Evolutionary conservation across 768 basidiomycete genomes (phyloP).

Genomic region (Mycena galericulata): DNA sequence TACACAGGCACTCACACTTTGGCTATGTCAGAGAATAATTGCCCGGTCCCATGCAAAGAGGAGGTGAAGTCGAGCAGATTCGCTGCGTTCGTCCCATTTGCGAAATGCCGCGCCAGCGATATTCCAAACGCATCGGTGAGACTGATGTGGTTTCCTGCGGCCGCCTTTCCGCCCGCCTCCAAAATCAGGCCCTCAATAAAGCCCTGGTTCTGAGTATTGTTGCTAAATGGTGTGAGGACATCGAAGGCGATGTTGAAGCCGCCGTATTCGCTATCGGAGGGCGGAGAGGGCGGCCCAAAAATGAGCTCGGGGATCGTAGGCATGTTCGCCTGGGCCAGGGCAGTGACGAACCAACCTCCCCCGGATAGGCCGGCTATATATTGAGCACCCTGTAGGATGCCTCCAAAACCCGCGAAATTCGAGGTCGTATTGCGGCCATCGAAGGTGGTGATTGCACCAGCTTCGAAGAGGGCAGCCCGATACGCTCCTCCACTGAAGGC

Average conservation of each 20-base stretch:
- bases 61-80: conserved; percentile 44
- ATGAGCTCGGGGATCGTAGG: conserved; percentile 52
- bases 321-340: conserved; percentile 55
- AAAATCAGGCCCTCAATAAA: conserved; percentile 37
- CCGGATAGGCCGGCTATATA: conserved; percentile 66
- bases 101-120: conserved; percentile 33
- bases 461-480: conserved; percentile 65
- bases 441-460: conserved; percentile 57
- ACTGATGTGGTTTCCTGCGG: conserved; percentile 36
- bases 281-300: conserved; percentile 38
- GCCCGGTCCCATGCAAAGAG: conserved; percentile 47
- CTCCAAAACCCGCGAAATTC: conserved; percentile 55
- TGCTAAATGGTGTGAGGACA: conserved; percentile 38
- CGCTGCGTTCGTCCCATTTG: conserved; percentile 47
- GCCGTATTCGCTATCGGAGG: conserved; percentile 43
- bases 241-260: conserved; percentile 49
- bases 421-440: conserved; percentile 61
- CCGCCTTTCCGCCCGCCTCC: conserved; percentile 50
- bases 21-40: conserved; percentile 47
- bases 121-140: conserved; percentile 26
- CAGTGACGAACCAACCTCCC: conserved; percentile 53
- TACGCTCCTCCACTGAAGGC: conserved; percentile 68
- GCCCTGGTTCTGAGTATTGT: conserved; percentile 32
- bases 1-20: conserved; percentile 45
- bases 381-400: conserved; percentile 61